Evolutionary conservation across 148 eudicot species (phyloP).

Genomic region (Persicaria tinctoria): DNA sequence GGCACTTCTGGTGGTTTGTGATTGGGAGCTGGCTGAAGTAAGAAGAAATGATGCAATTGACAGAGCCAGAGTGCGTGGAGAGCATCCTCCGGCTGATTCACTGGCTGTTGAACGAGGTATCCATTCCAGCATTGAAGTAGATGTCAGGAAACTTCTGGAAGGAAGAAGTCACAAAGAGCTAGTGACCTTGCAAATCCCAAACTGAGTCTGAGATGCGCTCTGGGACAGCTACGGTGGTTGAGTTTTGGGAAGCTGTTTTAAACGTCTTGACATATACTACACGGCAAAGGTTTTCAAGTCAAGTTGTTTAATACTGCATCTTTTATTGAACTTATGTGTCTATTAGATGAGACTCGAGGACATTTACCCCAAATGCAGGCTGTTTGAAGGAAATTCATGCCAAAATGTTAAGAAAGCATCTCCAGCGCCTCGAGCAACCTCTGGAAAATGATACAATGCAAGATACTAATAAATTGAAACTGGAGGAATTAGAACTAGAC

Average conservation of each 20-base stretch:
- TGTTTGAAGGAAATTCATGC: conserved; percentile 85
- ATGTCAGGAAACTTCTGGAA: conserved; percentile 62
- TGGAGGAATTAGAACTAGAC: conserved; percentile 27
- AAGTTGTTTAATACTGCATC: neutral
- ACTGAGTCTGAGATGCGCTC: conserved; percentile 94
- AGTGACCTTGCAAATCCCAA: conserved; percentile 45
- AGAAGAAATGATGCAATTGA: conserved; percentile 56
- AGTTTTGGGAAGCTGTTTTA: conserved; percentile 95
- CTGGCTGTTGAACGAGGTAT: conserved; percentile 85
- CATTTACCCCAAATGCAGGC: conserved; percentile 44
- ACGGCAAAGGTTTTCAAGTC: conserved; percentile 69
- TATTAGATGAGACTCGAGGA: conserved; percentile 5
- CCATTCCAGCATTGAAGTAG: conserved; percentile 80
- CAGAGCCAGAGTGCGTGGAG: conserved; percentile 19
- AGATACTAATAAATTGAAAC: conserved; percentile 28
- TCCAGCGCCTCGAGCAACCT: conserved; percentile 65
- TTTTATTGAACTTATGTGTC: neutral
- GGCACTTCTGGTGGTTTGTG: conserved; percentile 88
- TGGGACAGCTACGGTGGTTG: conserved; percentile 92
- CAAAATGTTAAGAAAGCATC: conserved; percentile 63
- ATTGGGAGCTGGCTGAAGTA: conserved; percentile 89
- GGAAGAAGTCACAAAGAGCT: conserved; percentile 63
- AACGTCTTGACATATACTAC: conserved; percentile 72
- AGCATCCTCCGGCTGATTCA: conserved; percentile 17
- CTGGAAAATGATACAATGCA: conserved; percentile 31